Base-by-base conservation (phyloP, 2,329 filamentous ascomycete genomes). In the Xylariaceae sp. region DNA sequence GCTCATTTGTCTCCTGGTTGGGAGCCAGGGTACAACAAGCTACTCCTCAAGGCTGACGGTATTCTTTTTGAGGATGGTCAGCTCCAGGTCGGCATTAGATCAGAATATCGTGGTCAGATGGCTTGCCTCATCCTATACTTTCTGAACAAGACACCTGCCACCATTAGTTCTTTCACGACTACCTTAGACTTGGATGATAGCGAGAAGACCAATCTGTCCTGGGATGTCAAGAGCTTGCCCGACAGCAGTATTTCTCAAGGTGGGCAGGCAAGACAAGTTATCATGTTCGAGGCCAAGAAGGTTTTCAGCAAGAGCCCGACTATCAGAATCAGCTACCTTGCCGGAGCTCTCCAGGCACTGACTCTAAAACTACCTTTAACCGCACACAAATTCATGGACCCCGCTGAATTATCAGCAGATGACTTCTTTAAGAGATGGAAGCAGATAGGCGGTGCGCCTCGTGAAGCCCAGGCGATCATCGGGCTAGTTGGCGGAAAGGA, bases 351-450 rank as follows among this genome's bases (percentile, higher is more conserved):
- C 54, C 94, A 99, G 71, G 92, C 90, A 1, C 77, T 97, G 40
- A 99, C 94, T 0, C 76, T 99, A 41, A 92, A 95, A 70, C 79
- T 99, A 3, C 94, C 94, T 0, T 82, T 99, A 3, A 77, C 89
- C 0, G 82, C 92, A 51, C 92, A 97, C 73, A 96, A 96, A 70
- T 99, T 96, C 68, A 96, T 97, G 91, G 91, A 96, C 60, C 84
- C 89, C 0, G 91, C 94, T 0, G 87, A 94, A 54, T 77, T 99
- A 40, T 83, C 83, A 5, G 84, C 87, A 0, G 94, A 99, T 50
- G 94, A 99, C 68, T 99, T 97, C 73, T 99, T 99, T 81, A 96
- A 95, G 78, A 81, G 95, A 50, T 99, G 94, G 94, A 95, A 96
- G 78, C 94, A 99, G 73, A 97, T 99, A 64, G 94, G 94, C 9